Conservation (phyloP, 805 yeast genomes). For the Yarrowia sp. region DNA sequence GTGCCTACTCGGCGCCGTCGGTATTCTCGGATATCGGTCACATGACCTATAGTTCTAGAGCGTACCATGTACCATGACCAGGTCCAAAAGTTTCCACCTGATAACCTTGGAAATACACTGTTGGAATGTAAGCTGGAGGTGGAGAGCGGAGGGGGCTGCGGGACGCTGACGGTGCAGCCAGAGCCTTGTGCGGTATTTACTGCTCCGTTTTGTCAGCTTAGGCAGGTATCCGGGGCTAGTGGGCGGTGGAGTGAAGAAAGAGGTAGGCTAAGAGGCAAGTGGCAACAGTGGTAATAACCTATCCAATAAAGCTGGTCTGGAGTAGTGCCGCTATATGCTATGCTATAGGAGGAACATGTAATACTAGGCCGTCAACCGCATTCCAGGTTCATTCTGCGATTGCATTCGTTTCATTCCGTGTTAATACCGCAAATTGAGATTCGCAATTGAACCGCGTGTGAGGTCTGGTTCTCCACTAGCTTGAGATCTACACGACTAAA, state of each 20-base stretch:
- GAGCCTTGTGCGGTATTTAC: neutral
- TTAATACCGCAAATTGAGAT: too few relatives aligned
- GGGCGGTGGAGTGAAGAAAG: too few relatives aligned
- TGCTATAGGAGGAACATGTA: too few relatives aligned
- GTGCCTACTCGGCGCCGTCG: too few relatives aligned
- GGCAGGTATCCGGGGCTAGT: neutral
- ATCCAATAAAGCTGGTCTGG: too few relatives aligned
- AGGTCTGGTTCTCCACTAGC: neutral
- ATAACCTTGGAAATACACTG: slow-evolving; percentile 16
- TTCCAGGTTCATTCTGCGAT: too few relatives aligned
- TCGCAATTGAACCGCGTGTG: too few relatives aligned
- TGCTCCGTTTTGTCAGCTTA: neutral
- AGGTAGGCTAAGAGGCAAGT: too few relatives aligned
- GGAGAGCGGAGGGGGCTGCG: slow-evolving; percentile 3
- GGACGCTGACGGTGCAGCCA: neutral
- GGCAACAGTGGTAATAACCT: too few relatives aligned
- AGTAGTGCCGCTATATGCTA: too few relatives aligned
- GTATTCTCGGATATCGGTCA: neutral
- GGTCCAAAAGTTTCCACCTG: neutral
- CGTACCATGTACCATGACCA: slow-evolving; percentile 7
- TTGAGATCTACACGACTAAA: neutral
- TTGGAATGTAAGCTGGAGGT: slow-evolving; percentile 3
- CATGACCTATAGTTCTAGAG: neutral
- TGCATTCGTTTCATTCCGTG: too few relatives aligned
- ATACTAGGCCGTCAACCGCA: too few relatives aligned